A percentile compares a stretch with the other conserved stretches of the same genome.
Conservation (phyloP, 2,329 filamentous ascomycete species). For the Neofusicoccum umdonicola region DNA sequence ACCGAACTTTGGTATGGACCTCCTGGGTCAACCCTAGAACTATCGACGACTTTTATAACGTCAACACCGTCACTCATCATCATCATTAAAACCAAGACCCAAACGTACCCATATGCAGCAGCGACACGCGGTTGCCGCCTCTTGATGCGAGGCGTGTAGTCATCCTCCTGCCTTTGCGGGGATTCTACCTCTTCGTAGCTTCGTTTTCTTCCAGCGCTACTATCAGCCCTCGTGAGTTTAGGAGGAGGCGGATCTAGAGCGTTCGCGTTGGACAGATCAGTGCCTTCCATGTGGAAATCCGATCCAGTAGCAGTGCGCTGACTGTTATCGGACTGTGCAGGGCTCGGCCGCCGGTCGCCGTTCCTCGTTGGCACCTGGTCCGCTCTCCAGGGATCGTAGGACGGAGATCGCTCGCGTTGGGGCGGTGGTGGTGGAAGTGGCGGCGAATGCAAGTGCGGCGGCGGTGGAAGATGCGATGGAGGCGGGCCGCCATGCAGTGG, state of each 20-base stretch:
- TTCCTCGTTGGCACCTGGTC: conserved; percentile 21
- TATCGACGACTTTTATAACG: conserved; percentile 7
- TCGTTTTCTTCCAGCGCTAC: conserved; percentile 34
- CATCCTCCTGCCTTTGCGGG: conserved; percentile 34
- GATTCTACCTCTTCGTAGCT: conserved; percentile 35
- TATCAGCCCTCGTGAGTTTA: conserved; percentile 30
- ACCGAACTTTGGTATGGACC: background rate
- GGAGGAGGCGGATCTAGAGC: conserved; percentile 21
- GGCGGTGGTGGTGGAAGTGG: conserved; percentile 24
- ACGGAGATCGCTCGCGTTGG: conserved; percentile 22
- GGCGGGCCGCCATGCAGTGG: background rate
- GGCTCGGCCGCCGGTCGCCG: conserved; percentile 28
- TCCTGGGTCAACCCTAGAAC: background rate
- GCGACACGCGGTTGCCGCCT: conserved; percentile 33
- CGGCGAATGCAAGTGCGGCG: background rate
- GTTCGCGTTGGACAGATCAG: conserved; percentile 17
- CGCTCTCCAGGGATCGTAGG: conserved; percentile 24
- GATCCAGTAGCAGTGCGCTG: conserved; percentile 34
- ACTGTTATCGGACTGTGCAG: conserved; percentile 34
- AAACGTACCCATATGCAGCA: conserved; percentile 33
- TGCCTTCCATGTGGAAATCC: conserved; percentile 30
- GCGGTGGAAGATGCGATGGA: background rate
- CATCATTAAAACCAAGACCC: too few relatives aligned
- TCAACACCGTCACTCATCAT: background rate
- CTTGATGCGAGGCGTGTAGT: conserved; percentile 34